phyloP scores from a whole-genome alignment of 768 basidiomycete genomes.

The Phylloporus sp. region DNA sequence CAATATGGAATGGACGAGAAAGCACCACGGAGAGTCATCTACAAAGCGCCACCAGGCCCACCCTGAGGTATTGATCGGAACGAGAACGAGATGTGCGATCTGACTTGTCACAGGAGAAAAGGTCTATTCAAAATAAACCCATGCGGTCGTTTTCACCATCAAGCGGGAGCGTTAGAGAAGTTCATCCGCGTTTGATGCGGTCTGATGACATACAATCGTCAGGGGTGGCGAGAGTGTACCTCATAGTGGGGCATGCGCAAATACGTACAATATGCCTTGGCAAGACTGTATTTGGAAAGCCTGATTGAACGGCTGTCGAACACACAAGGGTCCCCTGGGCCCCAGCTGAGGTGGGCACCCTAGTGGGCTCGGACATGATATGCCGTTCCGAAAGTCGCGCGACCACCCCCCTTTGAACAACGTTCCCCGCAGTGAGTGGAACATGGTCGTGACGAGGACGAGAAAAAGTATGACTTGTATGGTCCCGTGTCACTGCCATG shows the following conservation, averaged over 20 bases:
- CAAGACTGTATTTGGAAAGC: slow-evolving; percentile 19
- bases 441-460: slow-evolving; percentile 5
- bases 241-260: slow-evolving; percentile 20
- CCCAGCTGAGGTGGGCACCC: slow-evolving; percentile 6
- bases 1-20: slow-evolving; percentile 19
- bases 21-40: slow-evolving; percentile 24
- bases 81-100: slow-evolving; percentile 24
- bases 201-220: slow-evolving; percentile 15
- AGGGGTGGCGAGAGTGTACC: slow-evolving; percentile 7
- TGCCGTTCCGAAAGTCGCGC: background rate
- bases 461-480: background rate
- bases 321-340: slow-evolving; percentile 6
- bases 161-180: slow-evolving; percentile 12
- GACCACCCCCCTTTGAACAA: background rate
- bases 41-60: slow-evolving; percentile 17
- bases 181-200: slow-evolving; percentile 9
- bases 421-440: slow-evolving; percentile 7
- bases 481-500: slow-evolving; percentile 1
- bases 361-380: background rate
- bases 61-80: slow-evolving; percentile 24
- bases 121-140: slow-evolving; percentile 8
- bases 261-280: slow-evolving; percentile 24
- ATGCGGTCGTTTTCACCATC: slow-evolving; percentile 18
- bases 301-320: slow-evolving; percentile 3
- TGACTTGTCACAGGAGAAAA: slow-evolving; percentile 10